Evolutionary conservation across 2,329 filamentous ascomycete species (phyloP).

Genomic region (Myriangium duriaei): DNA sequence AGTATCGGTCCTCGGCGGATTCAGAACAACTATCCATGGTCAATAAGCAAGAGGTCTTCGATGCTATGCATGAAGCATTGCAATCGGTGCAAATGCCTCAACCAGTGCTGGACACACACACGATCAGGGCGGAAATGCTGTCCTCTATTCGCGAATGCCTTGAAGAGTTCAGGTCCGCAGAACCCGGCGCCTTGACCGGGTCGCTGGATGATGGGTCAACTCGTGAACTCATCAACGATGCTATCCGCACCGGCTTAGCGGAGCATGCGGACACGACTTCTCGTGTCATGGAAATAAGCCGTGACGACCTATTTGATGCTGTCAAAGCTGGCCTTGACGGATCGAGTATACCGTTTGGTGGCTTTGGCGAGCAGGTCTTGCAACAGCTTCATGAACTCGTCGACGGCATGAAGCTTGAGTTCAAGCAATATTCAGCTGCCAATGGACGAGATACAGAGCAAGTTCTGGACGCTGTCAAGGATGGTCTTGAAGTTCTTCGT

Average conservation of each 20-base stretch:
- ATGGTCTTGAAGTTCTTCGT: slow-evolving; percentile 71
- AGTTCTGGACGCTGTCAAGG: slow-evolving; percentile 74
- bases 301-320: slow-evolving; percentile 45
- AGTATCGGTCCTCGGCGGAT: slow-evolving; percentile 49
- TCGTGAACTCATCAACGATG: slow-evolving; percentile 43
- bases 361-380: slow-evolving; percentile 47
- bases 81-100: slow-evolving; percentile 67
- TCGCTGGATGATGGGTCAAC: slow-evolving; percentile 33
- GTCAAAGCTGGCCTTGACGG: slow-evolving; percentile 45
- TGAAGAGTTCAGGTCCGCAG: slow-evolving; percentile 59
- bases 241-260: slow-evolving; percentile 46
- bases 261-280: slow-evolving; percentile 30
- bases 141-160: slow-evolving; percentile 75
- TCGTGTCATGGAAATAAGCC: slow-evolving; percentile 34
- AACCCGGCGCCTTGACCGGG: slow-evolving; percentile 12
- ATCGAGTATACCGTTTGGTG: slow-evolving; percentile 38
- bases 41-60: slow-evolving; percentile 69
- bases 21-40: slow-evolving; percentile 28
- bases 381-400: slow-evolving; percentile 47
- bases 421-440: slow-evolving; percentile 68
- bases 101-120: slow-evolving; percentile 53
- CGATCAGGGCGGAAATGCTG: slow-evolving; percentile 74
- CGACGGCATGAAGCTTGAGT: slow-evolving; percentile 49
- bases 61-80: slow-evolving; percentile 73
- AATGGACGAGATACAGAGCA: slow-evolving; percentile 77